Conservation (phyloP, 225 moss, liverwort and hornwort species). For the Pseudisothecium myosuroides region DNA sequence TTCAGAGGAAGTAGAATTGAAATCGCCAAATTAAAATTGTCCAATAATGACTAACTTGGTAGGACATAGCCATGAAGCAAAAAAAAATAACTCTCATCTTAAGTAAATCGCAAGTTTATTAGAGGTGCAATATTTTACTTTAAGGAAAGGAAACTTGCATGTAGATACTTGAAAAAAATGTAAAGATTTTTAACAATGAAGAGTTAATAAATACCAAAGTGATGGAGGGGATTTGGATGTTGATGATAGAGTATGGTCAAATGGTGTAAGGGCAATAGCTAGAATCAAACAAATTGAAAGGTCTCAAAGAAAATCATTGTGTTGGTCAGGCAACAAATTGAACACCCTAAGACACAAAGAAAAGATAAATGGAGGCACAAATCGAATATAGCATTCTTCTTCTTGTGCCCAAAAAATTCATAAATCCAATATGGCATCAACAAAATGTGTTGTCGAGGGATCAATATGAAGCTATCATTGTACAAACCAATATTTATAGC, state of each 20-base stretch:
- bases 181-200: neutral
- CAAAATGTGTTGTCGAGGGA: neutral
- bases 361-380: neutral
- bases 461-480: neutral
- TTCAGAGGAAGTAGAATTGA: fast-evolving
- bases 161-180: neutral
- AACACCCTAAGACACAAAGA: neutral
- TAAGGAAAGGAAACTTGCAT: neutral
- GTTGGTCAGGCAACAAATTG: neutral
- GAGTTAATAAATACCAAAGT: neutral
- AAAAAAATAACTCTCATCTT: neutral
- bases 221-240: neutral
- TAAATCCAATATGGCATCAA: neutral
- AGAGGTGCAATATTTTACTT: neutral
- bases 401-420: too few relatives aligned
- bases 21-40: neutral
- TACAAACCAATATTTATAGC: neutral
- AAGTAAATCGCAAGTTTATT: neutral
- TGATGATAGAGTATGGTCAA: neutral
- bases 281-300: neutral
- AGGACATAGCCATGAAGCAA: neutral
- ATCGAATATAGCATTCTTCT: neutral
- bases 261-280: neutral
- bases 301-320: too few relatives aligned
- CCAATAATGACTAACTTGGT: fast-evolving